These are phyloP conservation scores for Melampsora americana DNA, from an alignment of 1,284 basidiomycete genomes.

Conservation along the genomic window DNA sequence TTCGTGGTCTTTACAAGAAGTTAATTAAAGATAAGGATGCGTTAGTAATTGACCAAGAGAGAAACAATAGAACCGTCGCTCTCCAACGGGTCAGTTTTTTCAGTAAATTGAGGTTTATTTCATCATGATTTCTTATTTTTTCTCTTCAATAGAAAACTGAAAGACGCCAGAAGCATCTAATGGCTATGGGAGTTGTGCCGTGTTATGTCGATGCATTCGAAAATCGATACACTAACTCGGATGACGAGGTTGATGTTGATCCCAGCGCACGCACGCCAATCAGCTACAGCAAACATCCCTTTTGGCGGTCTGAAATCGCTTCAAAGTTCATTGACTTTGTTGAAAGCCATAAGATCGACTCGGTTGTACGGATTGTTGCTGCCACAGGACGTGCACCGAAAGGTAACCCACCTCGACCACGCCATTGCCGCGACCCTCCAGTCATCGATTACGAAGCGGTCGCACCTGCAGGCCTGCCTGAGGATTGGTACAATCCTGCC, in stretches of 20 bases:
- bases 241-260: neutral
- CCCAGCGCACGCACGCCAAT: too few species aligned
- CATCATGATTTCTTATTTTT: neutral
- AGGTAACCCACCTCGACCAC: neutral
- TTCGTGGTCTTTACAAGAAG: neutral
- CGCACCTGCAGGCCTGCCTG: neutral
- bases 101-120: neutral
- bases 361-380: neutral
- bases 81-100: neutral
- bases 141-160: neutral
- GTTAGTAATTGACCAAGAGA: neutral
- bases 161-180: neutral
- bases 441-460: neutral
- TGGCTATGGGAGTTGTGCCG: neutral
- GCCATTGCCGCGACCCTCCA: neutral
- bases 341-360: neutral
- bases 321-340: neutral
- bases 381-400: neutral
- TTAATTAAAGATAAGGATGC: neutral
- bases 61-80: neutral
- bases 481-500: neutral
- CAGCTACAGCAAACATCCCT: neutral
- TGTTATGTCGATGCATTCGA: neutral
- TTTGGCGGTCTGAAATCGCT: neutral
- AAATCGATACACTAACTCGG: neutral